These are phyloP conservation scores for Metarhizium sp. DNA, from an alignment of 2,329 filamentous ascomycete genomes.

Conservation along the genomic window DNA sequence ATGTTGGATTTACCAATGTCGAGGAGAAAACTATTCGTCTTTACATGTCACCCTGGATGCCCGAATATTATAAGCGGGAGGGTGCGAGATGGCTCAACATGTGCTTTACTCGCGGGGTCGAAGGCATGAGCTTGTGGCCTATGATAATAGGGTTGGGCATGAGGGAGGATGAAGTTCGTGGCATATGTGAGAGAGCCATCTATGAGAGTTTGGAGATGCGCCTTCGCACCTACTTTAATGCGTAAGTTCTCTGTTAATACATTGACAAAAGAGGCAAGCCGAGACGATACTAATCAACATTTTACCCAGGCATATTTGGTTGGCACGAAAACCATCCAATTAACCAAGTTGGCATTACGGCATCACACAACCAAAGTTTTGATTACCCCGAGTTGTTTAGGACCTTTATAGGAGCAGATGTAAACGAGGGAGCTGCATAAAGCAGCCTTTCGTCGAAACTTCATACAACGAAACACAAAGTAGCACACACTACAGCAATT, in stretches of 20 bases:
- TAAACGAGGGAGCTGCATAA: background rate
- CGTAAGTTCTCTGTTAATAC: slow-evolving; percentile 47
- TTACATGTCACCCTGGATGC: slow-evolving; percentile 66
- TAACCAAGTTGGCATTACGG: background rate
- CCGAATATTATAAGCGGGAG: slow-evolving; percentile 53
- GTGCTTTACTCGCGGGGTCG: slow-evolving; percentile 61
- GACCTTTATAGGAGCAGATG: background rate
- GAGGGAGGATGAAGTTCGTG: slow-evolving; percentile 49
- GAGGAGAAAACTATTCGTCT: slow-evolving; percentile 58
- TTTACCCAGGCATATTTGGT: slow-evolving; percentile 13
- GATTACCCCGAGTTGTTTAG: background rate
- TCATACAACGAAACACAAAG: background rate
- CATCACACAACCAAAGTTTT: background rate
- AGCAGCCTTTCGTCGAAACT: background rate
- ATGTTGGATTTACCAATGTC: slow-evolving; percentile 73
- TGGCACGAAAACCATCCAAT: slow-evolving; percentile 10
- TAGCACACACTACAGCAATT: too few species aligned
- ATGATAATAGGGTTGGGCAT: slow-evolving; percentile 45
- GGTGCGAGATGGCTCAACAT: slow-evolving; percentile 80
- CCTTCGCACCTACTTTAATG: slow-evolving; percentile 62
- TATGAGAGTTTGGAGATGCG: slow-evolving; percentile 56
- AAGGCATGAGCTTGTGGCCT: slow-evolving; percentile 64
- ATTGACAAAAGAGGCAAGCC: background rate
- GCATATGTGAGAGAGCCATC: slow-evolving; percentile 48
- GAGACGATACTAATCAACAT: slow-evolving; percentile 5